These are phyloP conservation scores for Colletotrichum coccodes DNA, from an alignment of 2,329 filamentous ascomycete species.

Conservation along the genomic window DNA sequence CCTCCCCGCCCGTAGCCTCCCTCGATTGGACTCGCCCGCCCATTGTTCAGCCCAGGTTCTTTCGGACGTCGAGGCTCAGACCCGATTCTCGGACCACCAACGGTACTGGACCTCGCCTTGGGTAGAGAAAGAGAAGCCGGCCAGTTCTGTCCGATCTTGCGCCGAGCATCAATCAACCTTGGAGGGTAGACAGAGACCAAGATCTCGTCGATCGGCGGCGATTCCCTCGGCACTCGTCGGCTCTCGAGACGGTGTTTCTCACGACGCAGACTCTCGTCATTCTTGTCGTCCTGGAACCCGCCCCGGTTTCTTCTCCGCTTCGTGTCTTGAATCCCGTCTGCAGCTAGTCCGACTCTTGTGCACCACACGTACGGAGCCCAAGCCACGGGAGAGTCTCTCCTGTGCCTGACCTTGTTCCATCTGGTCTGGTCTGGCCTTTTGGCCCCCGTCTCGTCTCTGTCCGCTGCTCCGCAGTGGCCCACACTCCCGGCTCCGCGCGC, in stretches of 20 bases:
- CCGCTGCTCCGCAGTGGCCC: constrained; percentile 20
- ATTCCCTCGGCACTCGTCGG: neutral
- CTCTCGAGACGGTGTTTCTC: neutral
- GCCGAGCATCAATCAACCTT: neutral
- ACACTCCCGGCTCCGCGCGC: constrained; percentile 28
- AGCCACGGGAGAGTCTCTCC: neutral
- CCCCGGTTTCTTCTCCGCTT: constrained; percentile 13
- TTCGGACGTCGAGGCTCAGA: neutral
- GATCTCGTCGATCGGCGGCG: constrained; percentile 4
- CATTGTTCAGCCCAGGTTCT: constrained; percentile 22
- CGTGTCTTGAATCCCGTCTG: constrained; percentile 21
- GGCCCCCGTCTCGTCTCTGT: constrained; percentile 4
- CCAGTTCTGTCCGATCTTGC: constrained; percentile 8
- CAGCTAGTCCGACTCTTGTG: neutral
- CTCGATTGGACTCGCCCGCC: constrained; percentile 19
- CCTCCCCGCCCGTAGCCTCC: constrained; percentile 16
- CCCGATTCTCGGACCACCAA: constrained; percentile 16
- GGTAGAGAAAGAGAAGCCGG: neutral
- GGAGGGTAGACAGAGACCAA: neutral
- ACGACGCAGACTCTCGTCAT: neutral
- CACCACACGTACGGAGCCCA: neutral
- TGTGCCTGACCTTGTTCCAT: constrained; percentile 20
- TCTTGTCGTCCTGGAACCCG: neutral
- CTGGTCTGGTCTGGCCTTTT: constrained; percentile 14
- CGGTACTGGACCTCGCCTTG: neutral